These are phyloP conservation scores for Raddia guianensis DNA, from an alignment of 176 grass and related monocot species.

Conservation along the genomic window DNA sequence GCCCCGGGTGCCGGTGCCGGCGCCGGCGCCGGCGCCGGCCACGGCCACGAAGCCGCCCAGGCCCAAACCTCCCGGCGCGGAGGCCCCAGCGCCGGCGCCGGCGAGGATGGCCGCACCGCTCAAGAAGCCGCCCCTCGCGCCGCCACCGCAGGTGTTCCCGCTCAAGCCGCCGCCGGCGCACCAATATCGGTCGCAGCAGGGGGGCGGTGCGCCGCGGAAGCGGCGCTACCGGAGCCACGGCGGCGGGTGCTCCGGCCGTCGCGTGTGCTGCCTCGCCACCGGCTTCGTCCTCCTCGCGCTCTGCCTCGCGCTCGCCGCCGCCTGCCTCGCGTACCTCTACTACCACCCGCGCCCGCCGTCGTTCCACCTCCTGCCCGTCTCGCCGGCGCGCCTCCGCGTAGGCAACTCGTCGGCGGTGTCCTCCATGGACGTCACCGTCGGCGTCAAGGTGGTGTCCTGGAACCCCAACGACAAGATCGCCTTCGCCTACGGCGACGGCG, in stretches of 20 bases:
- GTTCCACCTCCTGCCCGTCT: constrained; percentile 67
- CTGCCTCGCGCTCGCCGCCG: constrained; percentile 53
- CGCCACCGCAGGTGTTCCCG: constrained; percentile 45
- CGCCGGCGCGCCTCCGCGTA: constrained; percentile 50
- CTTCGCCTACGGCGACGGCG: constrained; percentile 67
- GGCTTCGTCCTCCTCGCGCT: constrained; percentile 41
- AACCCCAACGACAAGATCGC: constrained; percentile 70
- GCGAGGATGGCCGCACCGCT: constrained; percentile 27
- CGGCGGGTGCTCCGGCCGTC: constrained; percentile 52
- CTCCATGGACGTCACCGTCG: constrained; percentile 55
- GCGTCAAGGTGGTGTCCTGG: constrained; percentile 48
- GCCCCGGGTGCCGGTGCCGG: not conserved
- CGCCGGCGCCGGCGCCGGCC: not conserved
- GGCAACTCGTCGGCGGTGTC: constrained; percentile 36
- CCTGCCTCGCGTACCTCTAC: constrained; percentile 79
- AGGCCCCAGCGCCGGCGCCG: not conserved
- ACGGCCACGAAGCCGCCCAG: constrained; percentile 23
- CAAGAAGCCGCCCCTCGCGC: constrained; percentile 44
- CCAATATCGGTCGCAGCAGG: constrained; percentile 29
- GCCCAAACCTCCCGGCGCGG: constrained; percentile 7
- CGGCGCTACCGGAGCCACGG: constrained; percentile 10
- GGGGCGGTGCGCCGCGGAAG: constrained; percentile 14
- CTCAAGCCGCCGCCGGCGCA: constrained; percentile 57
- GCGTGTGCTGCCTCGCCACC: constrained; percentile 53
- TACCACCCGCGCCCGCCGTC: constrained; percentile 73